Conservation (phyloP, 208 protist genomes). For the Trypanosoma conorhini region DNA sequence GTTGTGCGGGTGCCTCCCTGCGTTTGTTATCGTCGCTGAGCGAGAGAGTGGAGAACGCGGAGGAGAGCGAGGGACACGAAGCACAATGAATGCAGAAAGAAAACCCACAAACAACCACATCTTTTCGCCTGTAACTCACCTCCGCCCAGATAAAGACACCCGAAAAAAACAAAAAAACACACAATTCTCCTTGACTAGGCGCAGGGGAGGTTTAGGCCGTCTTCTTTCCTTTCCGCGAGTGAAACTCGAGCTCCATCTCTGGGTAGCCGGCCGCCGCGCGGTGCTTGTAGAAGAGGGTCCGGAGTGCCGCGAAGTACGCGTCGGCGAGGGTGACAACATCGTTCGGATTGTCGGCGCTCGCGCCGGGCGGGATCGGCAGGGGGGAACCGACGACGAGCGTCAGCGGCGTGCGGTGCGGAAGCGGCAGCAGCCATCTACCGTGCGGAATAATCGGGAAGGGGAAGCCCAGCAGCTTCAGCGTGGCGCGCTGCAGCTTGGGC, state of each 20-base stretch:
- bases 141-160: no score
- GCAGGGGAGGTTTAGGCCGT: not conserved
- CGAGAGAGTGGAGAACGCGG: no score
- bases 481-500: slow-evolving; percentile 57
- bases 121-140: no score
- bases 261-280: slow-evolving; percentile 73
- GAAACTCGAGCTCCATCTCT: slow-evolving; percentile 71
- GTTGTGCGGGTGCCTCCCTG: not conserved
- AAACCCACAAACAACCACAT: no score
- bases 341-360: slow-evolving; percentile 55
- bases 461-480: slow-evolving; percentile 72
- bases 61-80: no score
- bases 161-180: not conserved
- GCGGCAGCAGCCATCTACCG: slow-evolving; percentile 65
- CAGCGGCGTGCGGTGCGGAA: slow-evolving; percentile 61
- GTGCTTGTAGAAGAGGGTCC: slow-evolving; percentile 69
- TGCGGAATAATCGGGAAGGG: slow-evolving; percentile 78
- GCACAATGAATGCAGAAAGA: no score
- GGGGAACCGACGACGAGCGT: slow-evolving; percentile 74
- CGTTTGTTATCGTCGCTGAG: not conserved
- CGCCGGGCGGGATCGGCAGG: slow-evolving; percentile 52
- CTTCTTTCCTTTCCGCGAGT: slow-evolving; percentile 36
- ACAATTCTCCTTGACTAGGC: not conserved
- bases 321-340: slow-evolving; percentile 51
- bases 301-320: slow-evolving; percentile 61